Evolutionary conservation across 768 basidiomycete genomes (phyloP).

Genomic region (Daedaleopsis nitida): DNA sequence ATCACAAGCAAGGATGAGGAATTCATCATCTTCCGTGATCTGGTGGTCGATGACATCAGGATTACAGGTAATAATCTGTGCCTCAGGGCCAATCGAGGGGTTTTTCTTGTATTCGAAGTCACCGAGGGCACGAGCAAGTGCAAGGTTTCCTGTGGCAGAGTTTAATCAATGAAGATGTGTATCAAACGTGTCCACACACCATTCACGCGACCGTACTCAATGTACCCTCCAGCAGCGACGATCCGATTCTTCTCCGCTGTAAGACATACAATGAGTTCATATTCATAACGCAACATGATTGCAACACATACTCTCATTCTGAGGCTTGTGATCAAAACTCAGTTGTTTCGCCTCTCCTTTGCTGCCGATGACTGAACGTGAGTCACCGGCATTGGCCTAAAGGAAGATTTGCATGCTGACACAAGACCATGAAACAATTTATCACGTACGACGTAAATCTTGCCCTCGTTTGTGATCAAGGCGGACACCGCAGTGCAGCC

Average conservation of each 20-base stretch:
- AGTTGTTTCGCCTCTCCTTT: conserved; percentile 87
- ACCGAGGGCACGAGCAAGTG: conserved; percentile 90
- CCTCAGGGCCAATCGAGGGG: conserved; percentile 73
- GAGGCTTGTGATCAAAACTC: conserved; percentile 96
- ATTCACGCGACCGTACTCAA: conserved; percentile 96
- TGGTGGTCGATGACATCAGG: conserved; percentile 88
- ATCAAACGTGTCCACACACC: conserved; percentile 46
- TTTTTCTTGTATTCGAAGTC: conserved; percentile 99
- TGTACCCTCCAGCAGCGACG: conserved; percentile 88
- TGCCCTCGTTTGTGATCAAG: conserved; percentile 73
- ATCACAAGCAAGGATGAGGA: conserved; percentile 95
- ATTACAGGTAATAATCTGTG: conserved; percentile 92
- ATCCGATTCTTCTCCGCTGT: conserved; percentile 86
- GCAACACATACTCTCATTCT: conserved; percentile 66
- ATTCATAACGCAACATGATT: conserved; percentile 3
- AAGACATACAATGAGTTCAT: conserved; percentile 14
- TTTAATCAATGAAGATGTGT: background rate
- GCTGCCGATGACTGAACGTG: conserved; percentile 82
- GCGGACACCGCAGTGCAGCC: conserved; percentile 96
- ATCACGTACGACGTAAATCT: conserved; percentile 75
- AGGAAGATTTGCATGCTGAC: background rate
- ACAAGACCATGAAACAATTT: background rate
- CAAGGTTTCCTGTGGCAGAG: conserved; percentile 77
- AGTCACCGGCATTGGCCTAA: conserved; percentile 98
- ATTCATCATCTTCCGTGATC: conserved; percentile 89